Evolutionary conservation across 2,329 filamentous ascomycete species (phyloP).

Genomic region (Escovopsis sp.): DNA sequence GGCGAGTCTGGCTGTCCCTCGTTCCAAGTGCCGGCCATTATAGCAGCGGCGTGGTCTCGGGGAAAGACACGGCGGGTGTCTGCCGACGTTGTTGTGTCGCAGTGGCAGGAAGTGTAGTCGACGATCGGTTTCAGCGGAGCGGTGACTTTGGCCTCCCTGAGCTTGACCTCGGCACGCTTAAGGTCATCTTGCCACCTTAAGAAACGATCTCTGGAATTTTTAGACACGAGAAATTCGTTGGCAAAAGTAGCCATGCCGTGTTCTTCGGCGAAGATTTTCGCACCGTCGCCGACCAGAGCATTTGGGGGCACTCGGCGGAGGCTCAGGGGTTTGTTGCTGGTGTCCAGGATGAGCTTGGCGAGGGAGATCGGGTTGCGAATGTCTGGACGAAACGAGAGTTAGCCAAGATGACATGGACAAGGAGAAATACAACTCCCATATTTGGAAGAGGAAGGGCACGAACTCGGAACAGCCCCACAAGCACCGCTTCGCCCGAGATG

Average conservation of each 20-base stretch:
- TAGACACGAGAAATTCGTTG: conserved; percentile 66
- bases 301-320: conserved; percentile 85
- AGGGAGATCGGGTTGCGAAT: conserved; percentile 86
- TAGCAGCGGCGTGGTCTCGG: conserved; percentile 37
- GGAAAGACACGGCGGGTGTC: conserved; percentile 12
- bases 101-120: conserved; percentile 15
- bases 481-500: conserved; percentile 83
- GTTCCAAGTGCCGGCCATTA: conserved; percentile 44
- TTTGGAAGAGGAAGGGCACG: too few relatives aligned
- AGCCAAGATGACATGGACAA: too few relatives aligned
- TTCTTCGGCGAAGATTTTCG: conserved; percentile 70
- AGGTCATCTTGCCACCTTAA: conserved; percentile 65
- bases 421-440: too few relatives aligned
- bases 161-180: conserved; percentile 38
- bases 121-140: conserved; percentile 6
- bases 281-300: conserved; percentile 72
- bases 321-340: conserved; percentile 60
- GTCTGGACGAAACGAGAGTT: conserved; percentile 34
- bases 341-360: conserved; percentile 68
- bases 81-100: conserved; percentile 16
- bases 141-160: conserved; percentile 12
- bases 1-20: conserved; percentile 48
- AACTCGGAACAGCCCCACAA: conserved; percentile 80
- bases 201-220: conserved; percentile 64
- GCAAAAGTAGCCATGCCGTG: conserved; percentile 59